phyloP scores from a whole-genome alignment of 176 grass and related monocot species.

The Leersia perrieri region DNA sequence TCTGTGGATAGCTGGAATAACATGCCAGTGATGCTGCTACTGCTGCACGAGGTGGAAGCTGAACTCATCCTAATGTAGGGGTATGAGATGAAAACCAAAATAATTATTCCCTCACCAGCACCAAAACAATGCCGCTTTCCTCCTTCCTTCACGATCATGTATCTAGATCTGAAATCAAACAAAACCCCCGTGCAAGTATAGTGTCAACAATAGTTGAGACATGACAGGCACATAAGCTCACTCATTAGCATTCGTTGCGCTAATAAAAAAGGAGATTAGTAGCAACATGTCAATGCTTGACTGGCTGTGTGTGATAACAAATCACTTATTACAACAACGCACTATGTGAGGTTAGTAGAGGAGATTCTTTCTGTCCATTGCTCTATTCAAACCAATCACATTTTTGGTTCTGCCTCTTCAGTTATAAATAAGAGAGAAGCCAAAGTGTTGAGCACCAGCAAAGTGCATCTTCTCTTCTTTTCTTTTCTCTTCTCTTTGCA shows the following conservation, averaged over 20 bases:
- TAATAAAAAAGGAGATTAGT: background rate
- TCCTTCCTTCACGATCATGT: constrained; percentile 8
- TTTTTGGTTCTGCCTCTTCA: background rate
- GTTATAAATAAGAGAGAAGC: constrained; percentile 19
- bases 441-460: constrained; percentile 26
- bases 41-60: background rate
- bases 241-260: background rate
- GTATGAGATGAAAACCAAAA: background rate
- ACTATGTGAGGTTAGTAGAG: background rate
- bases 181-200: constrained; percentile 9
- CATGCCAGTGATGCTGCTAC: background rate
- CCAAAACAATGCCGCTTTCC: background rate
- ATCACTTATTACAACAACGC: background rate
- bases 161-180: constrained; percentile 18
- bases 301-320: constrained; percentile 13
- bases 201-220: constrained; percentile 28
- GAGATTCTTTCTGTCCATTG: constrained; percentile 35
- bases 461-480: constrained; percentile 11
- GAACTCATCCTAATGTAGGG: background rate
- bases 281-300: constrained; percentile 5
- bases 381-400: background rate
- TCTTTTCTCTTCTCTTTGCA: constrained; percentile 1
- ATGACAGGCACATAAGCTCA: constrained; percentile 23
- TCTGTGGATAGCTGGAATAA: constrained; percentile 18
- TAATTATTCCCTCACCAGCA: constrained; percentile 17